These are phyloP conservation scores for Breynia disticha DNA, from an alignment of 441 rosid species.

Conservation along the genomic window DNA sequence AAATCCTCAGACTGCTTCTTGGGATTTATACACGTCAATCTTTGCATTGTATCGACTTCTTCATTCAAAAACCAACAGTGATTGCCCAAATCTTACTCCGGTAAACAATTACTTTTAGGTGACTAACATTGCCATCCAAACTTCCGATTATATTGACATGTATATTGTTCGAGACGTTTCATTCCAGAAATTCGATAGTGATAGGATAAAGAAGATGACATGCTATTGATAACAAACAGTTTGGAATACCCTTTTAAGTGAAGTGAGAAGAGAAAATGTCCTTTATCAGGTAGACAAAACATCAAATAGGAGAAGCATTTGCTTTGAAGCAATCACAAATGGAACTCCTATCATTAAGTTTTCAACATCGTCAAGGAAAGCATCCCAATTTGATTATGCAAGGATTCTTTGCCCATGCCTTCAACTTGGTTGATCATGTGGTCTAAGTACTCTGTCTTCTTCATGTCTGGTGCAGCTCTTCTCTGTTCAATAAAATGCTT, in stretches of 20 bases:
- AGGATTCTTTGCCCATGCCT: slow-evolving; percentile 20
- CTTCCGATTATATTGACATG: background rate
- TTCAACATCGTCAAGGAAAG: slow-evolving; percentile 19
- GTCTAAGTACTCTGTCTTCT: background rate
- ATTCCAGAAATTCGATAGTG: background rate
- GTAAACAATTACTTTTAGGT: background rate
- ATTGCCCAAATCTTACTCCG: background rate
- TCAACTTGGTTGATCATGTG: slow-evolving; percentile 10
- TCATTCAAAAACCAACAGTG: background rate
- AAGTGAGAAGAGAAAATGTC: too few relatives aligned
- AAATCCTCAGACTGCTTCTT: background rate
- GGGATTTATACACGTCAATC: background rate
- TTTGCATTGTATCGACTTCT: background rate
- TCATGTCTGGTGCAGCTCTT: background rate
- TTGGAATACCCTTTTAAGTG: too few relatives aligned
- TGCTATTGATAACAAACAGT: too few relatives aligned
- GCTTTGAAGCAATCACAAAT: slow-evolving; percentile 18
- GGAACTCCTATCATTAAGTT: slow-evolving; percentile 11
- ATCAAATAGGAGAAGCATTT: slow-evolving; percentile 15
- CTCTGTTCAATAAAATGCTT: background rate
- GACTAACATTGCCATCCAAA: background rate
- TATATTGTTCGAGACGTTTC: background rate
- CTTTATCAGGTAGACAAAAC: background rate
- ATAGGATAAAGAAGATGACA: too few relatives aligned
- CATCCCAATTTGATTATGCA: background rate